Percentiles rank a stretch among this genome's conserved stretches.
Conservation (phyloP, 345 rosid species). For the Geranium brycei region DNA sequence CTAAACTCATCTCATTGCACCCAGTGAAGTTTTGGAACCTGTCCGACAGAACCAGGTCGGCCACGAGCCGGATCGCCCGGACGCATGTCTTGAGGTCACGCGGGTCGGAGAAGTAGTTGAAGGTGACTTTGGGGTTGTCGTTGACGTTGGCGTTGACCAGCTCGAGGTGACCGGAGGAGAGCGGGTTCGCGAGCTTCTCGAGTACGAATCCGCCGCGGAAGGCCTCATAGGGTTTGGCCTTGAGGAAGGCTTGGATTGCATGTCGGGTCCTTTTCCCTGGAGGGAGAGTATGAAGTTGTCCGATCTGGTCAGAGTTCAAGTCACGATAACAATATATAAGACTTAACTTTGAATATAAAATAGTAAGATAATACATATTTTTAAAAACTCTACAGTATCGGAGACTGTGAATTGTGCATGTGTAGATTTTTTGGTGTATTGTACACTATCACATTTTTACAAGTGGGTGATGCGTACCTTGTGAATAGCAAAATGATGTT, state of each 20-base stretch:
- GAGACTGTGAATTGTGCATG: too few relatives aligned
- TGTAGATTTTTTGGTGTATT: too few relatives aligned
- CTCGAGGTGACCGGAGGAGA: conserved; percentile 58
- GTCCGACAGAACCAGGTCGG: conserved; percentile 50
- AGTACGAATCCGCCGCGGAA: conserved; percentile 90
- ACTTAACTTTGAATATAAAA: too few relatives aligned
- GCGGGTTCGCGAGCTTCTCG: conserved; percentile 62
- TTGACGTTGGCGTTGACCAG: conserved; percentile 56
- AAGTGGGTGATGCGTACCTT: too few relatives aligned
- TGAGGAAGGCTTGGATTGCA: conserved; percentile 40
- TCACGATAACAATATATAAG: too few relatives aligned
- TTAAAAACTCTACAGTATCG: too few relatives aligned
- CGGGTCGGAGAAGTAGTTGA: conserved; percentile 84
- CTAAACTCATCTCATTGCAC: conserved; percentile 31
- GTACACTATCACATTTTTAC: too few relatives aligned
- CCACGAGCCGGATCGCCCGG: conserved; percentile 44
- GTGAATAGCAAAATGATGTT: too few relatives aligned
- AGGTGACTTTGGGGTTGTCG: conserved; percentile 74
- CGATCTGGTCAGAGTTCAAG: conserved; percentile 24
- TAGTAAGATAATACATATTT: too few relatives aligned
- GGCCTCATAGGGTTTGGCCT: conserved; percentile 53
- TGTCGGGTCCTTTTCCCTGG: conserved; percentile 57
- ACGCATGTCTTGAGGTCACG: conserved; percentile 63
- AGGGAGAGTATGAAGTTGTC: conserved; percentile 66
- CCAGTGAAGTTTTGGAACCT: conserved; percentile 51